Percentiles rank a stretch among this genome's conserved stretches.
phyloP scores from a whole-genome alignment of 2,329 filamentous ascomycete species.

The Penicillium sp. region DNA sequence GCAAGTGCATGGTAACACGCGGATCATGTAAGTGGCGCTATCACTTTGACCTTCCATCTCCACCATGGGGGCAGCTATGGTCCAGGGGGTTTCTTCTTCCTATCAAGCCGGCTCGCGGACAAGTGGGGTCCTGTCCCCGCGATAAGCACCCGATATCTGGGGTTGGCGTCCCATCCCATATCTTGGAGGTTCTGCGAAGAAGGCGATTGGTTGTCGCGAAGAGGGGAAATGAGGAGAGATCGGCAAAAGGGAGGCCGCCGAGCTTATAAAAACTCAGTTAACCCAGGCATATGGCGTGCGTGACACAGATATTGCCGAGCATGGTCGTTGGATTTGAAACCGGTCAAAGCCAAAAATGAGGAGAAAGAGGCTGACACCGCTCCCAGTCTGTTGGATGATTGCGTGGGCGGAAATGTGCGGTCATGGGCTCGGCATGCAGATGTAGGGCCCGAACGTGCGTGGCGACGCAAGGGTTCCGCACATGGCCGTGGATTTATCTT shows the following conservation, averaged over 20 bases:
- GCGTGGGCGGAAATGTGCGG: conserved; percentile 1
- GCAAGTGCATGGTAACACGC: conserved; percentile 8
- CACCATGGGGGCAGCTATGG: background rate
- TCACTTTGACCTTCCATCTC: conserved; percentile 5
- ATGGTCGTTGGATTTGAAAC: background rate
- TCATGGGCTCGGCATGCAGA: conserved; percentile 8
- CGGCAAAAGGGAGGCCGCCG: conserved; percentile 9
- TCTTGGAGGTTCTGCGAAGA: background rate
- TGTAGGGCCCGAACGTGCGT: conserved; percentile 4
- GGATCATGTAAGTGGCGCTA: conserved; percentile 11
- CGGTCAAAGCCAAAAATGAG: background rate
- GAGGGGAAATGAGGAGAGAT: conserved; percentile 23
- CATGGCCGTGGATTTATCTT: background rate
- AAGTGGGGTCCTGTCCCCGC: conserved; percentile 14
- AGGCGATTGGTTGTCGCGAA: conserved; percentile 9
- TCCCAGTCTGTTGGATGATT: background rate
- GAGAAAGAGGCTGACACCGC: background rate
- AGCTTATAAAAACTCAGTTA: background rate
- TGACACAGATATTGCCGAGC: background rate
- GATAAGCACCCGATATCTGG: conserved; percentile 28
- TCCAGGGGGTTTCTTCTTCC: conserved; percentile 5
- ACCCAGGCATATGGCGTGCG: background rate
- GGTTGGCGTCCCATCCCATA: conserved; percentile 10
- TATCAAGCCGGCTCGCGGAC: conserved; percentile 12
- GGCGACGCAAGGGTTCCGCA: background rate